Evolutionary conservation across 116 monocot species (phyloP), one percentile per base, ranked within the genome.

Genomic region (Trichopus zeylanicus): DNA sequence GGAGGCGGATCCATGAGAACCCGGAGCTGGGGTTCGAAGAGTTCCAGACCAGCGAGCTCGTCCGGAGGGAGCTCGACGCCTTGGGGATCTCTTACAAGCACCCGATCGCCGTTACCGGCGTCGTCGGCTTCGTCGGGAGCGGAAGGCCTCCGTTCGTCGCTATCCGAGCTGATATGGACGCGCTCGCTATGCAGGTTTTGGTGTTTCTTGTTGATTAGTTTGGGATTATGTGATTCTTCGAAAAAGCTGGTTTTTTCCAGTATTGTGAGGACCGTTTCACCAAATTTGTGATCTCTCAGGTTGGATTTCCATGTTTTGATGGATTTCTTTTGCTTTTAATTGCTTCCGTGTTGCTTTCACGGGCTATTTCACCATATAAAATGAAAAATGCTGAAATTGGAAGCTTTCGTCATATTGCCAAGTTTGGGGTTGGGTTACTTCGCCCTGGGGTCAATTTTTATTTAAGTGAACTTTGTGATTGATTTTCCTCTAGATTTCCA

Each of bases 1-100:
- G 95, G 70, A 63, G 95, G 67, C 66, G 48, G 65, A 89, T 95
- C 67, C 95, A 90, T 67, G 86, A 86, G 81, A 65, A 79, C 51
- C 95, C 95, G 26, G 95, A 95, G 68, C 70, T 95, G 23, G 95
- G 78, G 0, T 95, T 77, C 67, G 67, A 90, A 64, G 95, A 95
- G 73, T 62, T 84, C 42, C 61, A 86, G 59, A 95, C 95, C 26
- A 84, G 87, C 61, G 58, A 62, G 68, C 77, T 89, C 26, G 31
- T 81, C 4, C 67, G 81, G 51, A 48, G 20, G 23, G 78, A 95
- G 74, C 82, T 95, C 31, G 87, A 87, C 48, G 60, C 39, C 4
- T 34, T 90, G 69, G 94, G 84, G 8, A 73, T 87, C 22, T 29
- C 56, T 15, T 89, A 81, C 51, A n/a, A 55, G 68, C 56, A 76